phyloP scores from a whole-genome alignment of 352 stramenopile genomes.

The Globisporangium cederbergense region DNA sequence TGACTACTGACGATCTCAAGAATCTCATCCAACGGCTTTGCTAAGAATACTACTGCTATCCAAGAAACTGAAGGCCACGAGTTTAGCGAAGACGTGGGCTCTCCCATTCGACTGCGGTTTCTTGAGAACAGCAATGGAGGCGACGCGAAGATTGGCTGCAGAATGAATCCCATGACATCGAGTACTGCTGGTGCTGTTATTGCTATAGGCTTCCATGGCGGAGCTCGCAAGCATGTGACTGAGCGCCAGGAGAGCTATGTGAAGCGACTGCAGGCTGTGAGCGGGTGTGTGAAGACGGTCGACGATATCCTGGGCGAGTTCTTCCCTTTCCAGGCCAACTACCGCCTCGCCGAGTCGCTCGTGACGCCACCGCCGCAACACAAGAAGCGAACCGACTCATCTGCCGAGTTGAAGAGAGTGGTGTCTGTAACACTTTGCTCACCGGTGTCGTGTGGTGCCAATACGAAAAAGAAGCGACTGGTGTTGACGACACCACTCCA shows the following conservation, averaged over 20 bases:
- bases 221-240: neutral
- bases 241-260: conserved; percentile 16
- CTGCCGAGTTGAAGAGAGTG: neutral
- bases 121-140: neutral
- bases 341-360: conserved; percentile 20
- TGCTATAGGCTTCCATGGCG: neutral
- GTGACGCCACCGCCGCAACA: neutral
- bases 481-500: conserved; percentile 10
- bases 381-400: neutral
- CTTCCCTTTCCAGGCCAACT: conserved; percentile 28
- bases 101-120: neutral
- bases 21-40: neutral
- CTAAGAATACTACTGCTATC: neutral
- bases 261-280: conserved; percentile 20
- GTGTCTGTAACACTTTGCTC: neutral
- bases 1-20: neutral
- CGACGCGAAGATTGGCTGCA: neutral
- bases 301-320: conserved; percentile 31
- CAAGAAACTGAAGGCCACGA: no score
- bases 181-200: neutral
- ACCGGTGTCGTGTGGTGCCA: neutral
- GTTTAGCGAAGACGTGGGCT: neutral
- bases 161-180: neutral
- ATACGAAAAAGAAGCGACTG: conserved; percentile 16
- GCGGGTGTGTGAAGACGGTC: conserved; percentile 23